phyloP scores from a whole-genome alignment of 2,329 filamentous ascomycete species.

The Thyridium curvatum region DNA sequence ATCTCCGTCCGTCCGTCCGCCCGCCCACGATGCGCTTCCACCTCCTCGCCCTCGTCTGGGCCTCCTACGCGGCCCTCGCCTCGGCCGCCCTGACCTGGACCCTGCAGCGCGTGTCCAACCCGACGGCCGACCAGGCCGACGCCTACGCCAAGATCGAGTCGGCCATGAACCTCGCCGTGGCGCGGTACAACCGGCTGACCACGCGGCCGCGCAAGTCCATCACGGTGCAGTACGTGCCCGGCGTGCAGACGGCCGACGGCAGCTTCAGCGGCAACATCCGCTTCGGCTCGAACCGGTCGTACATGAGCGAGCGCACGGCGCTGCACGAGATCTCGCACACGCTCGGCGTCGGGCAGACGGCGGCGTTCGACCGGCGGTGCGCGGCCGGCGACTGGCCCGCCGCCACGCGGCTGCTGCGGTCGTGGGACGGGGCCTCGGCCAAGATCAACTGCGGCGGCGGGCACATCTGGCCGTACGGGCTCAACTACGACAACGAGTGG shows the following conservation, averaged over 20 bases:
- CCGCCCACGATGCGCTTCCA: too few species aligned
- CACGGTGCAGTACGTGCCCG: constrained; percentile 31
- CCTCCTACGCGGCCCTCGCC: constrained; percentile 20
- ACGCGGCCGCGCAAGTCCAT: constrained; percentile 27
- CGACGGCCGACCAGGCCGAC: constrained; percentile 32
- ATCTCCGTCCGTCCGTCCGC: too few species aligned
- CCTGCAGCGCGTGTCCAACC: constrained; percentile 28
- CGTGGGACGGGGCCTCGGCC: constrained; percentile 30
- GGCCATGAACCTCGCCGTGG: constrained; percentile 32
- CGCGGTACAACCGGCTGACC: constrained; percentile 29
- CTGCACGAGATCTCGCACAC: constrained; percentile 43
- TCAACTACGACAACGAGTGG: constrained; percentile 37
- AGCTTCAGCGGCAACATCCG: constrained; percentile 39
- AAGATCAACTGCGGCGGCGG: constrained; percentile 31
- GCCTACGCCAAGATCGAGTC: constrained; percentile 35
- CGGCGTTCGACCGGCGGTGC: constrained; percentile 30
- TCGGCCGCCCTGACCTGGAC: constrained; percentile 31
- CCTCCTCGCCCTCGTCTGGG: too few species aligned
- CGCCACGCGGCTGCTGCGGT: constrained; percentile 29
- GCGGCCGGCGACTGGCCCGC: constrained; percentile 32
- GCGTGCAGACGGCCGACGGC: constrained; percentile 38
- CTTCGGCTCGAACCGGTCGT: constrained; percentile 35
- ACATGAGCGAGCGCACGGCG: constrained; percentile 42
- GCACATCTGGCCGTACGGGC: constrained; percentile 34
- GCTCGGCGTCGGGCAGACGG: constrained; percentile 38